Base-by-base conservation (phyloP, 1,284 basidiomycete species). In the Somion occarium region DNA sequence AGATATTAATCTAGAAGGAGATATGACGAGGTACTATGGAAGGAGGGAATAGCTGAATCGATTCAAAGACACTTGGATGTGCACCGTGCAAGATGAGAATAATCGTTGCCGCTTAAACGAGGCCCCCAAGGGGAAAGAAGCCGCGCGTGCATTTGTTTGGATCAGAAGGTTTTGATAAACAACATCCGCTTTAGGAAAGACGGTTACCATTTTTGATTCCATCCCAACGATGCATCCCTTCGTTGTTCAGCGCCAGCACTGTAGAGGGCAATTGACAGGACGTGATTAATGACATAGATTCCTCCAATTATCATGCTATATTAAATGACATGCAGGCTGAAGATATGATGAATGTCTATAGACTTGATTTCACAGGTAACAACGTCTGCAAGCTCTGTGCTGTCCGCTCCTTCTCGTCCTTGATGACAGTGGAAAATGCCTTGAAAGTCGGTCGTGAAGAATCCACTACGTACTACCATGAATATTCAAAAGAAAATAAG, bases 391-490 rank as follows among this genome's bases (percentile, higher is more conserved):
- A 49, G 3, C 54, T 53, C 18, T 57, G 52, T 15, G 49, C 42
- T 0, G 90, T 93, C 2, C 66, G 70, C 7, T 80, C 78, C 61
- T 86, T 89, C 59, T 85, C 83, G 38, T 90, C 85, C 66, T 92
- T 93, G 63, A 93, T 80, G 27, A 93, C 66, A 2, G 70, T 67
- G 4, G 85, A 80, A 62, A 95, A 86, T 1, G 77, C 73, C 64
- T 84, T 91, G 78, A 96, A 97, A 15, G 74, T 72, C 0, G 84
- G 75, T 42, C 76, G 73, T 0, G 72, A 72, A 1, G 93, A 78
- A 61, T 91, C 91, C 18, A 73, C 80, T 85, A 50, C 34, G 52
- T 51, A 2, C 34, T 56, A n/a, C n/a, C n/a, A n/a, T n/a, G n/a
- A n/a, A n/a, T n/a, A n/a, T 38, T 56, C 43, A 50, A 53, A 15